Base-by-base conservation (phyloP, 2,329 filamentous ascomycete species). In the Fusarium nanum region DNA sequence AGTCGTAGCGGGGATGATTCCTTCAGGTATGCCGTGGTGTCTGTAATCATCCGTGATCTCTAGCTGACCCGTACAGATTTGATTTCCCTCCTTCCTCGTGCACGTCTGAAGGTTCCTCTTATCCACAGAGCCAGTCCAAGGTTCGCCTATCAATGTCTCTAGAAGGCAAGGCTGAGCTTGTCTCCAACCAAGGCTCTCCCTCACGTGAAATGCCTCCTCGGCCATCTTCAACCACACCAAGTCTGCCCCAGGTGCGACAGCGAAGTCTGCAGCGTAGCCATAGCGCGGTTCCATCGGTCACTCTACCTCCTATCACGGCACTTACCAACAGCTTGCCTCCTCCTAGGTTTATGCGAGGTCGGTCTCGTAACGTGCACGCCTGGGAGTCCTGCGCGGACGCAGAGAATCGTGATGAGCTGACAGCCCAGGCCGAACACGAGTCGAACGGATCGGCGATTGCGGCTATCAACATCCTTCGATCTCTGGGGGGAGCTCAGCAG, bases 331-430 rank as follows among this genome's bases (percentile, higher is more conserved):
- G 82, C n/a, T 79, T 88, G 16, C 85, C 87, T 27, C 85, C 87
- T 27, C 87, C 86, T 22, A 83, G 84, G 37, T 82, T 91, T 20
- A 82, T 83, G 34, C 89, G 90, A 59, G 93, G 93, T 57, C 88
- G 95, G 60, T 97, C 94, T 60, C 90, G 93, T 57, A 93, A 98
- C 78, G 93, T 94, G 20, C 90, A 94, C 53, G 92, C 92, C 9
- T 98, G 95, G 95, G 93, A 97, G 76, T 93, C 93, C 60, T 94
- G 92, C 82, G 95, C 93, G 75, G 93, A 97, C 76, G 90, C 91
- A 10, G 92, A 96, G 71, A 83, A 88, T 54, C 90, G 92, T 45
- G 93, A 93, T 75, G 92, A 93, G 71, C 83, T 97, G 58, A 94
- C 91, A 23, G 88, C 88, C n/a, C 91, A 93, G 71, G 92, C 92